Conservation (phyloP, 1,284 basidiomycete species). For the Malassezia caprae region DNA sequence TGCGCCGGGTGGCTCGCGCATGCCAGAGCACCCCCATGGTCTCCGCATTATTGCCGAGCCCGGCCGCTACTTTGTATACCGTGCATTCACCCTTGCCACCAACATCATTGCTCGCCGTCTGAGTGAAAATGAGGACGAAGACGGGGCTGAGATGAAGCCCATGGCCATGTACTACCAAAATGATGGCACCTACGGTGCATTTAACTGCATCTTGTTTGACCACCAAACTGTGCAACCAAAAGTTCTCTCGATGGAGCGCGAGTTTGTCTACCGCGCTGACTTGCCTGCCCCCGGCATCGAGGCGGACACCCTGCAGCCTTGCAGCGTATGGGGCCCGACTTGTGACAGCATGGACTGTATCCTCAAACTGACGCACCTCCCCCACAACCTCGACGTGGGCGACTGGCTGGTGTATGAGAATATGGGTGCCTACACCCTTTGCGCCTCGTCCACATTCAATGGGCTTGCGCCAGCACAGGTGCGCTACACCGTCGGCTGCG, state of each 20-base stretch:
- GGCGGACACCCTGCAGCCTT: constrained; percentile 46
- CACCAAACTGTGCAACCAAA: constrained; percentile 77
- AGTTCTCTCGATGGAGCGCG: constrained; percentile 55
- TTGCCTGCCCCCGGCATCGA: constrained; percentile 34
- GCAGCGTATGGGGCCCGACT: constrained; percentile 58
- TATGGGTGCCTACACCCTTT: constrained; percentile 89
- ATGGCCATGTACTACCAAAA: constrained; percentile 48
- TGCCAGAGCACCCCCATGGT: constrained; percentile 52
- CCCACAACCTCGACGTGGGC: constrained; percentile 51
- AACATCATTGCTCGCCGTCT: constrained; percentile 75
- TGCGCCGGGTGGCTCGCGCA: constrained; percentile 35
- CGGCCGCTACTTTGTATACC: constrained; percentile 86
- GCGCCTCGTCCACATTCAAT: constrained; percentile 79
- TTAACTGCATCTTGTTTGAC: constrained; percentile 93
- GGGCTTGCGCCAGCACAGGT: constrained; percentile 52
- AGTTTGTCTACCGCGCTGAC: constrained; percentile 46
- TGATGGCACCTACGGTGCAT: constrained; percentile 67
- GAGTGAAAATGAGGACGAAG: constrained; percentile 24
- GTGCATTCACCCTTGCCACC: constrained; percentile 80
- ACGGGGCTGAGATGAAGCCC: constrained; percentile 18
- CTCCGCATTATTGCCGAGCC: constrained; percentile 91
- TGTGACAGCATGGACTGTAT: constrained; percentile 77
- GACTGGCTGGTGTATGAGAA: constrained; percentile 85
- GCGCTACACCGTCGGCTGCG: constrained; percentile 49
- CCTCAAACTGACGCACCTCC: constrained; percentile 30